A percentile compares a stretch with the other conserved stretches of the same genome.
Evolutionary conservation across 495 filamentous ascomycete genomes (phyloP).

Genomic region (Elasticomyces elasticus): DNA sequence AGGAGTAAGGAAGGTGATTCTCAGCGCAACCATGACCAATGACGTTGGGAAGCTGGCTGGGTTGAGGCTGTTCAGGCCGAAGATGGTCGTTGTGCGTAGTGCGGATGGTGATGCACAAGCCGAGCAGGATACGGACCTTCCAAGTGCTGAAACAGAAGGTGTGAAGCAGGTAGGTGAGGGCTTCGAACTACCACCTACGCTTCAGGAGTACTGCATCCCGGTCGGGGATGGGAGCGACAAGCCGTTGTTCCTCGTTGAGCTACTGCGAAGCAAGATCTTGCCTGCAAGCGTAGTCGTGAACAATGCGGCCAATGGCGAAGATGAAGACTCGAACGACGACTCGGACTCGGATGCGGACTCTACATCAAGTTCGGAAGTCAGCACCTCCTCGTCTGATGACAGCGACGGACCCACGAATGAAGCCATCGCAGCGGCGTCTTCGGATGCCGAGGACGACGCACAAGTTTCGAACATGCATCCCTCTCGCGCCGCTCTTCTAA

Average conservation of each 20-base stretch:
- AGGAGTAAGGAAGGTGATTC: conserved; percentile 55
- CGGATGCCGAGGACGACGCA: conserved; percentile 24
- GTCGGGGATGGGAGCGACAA: conserved; percentile 69
- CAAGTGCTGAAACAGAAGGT: conserved; percentile 21
- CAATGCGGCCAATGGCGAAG: conserved; percentile 4
- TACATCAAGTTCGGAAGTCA: conserved; percentile 3
- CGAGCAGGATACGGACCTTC: too few relatives aligned
- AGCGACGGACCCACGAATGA: neutral
- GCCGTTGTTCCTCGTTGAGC: conserved; percentile 62
- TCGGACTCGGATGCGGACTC: conserved; percentile 3
- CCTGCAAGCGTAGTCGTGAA: neutral
- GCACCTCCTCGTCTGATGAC: conserved; percentile 22
- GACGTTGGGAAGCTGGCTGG: conserved; percentile 71
- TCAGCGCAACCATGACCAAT: conserved; percentile 89
- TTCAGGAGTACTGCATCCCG: conserved; percentile 64
- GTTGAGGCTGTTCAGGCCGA: conserved; percentile 63
- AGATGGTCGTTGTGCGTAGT: conserved; percentile 54
- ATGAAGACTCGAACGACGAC: neutral
- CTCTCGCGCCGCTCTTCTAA: conserved; percentile 9
- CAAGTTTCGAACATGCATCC: conserved; percentile 22
- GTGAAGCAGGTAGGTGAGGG: conserved; percentile 24
- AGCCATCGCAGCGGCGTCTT: conserved; percentile 18
- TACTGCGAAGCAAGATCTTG: conserved; percentile 40
- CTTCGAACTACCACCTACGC: conserved; percentile 54
- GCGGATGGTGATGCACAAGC: conserved; percentile 40